Percentiles rank a stretch among this genome's conserved stretches.
phyloP scores from a whole-genome alignment of 345 rosid genomes.

The Eucalyptus tenuipes region DNA sequence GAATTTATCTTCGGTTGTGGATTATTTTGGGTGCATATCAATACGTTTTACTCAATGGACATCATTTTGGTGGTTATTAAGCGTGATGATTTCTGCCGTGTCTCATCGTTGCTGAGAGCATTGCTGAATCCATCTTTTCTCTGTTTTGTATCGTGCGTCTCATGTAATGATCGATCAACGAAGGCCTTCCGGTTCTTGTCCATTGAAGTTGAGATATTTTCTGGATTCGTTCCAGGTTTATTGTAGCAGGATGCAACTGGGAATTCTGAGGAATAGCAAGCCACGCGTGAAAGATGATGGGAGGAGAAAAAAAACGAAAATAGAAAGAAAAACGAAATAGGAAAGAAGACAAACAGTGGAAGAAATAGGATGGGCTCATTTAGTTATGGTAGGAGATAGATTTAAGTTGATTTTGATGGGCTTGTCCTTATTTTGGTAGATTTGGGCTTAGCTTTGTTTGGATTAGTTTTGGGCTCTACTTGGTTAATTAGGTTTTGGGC shows the following conservation, averaged over 20 bases:
- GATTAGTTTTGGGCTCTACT: not conserved
- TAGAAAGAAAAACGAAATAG: too few species aligned
- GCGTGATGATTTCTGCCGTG: fast-evolving
- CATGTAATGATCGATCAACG: not conserved
- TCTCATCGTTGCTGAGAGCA: not conserved
- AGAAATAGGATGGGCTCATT: not conserved
- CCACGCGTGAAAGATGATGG: too few species aligned
- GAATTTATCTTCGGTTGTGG: not conserved
- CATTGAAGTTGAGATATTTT: too few species aligned
- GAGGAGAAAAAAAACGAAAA: too few species aligned
- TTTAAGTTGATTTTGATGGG: not conserved
- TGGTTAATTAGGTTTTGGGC: not conserved
- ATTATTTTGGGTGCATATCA: not conserved
- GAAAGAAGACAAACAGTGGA: not conserved
- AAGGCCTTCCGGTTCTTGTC: not conserved
- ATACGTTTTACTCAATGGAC: not conserved
- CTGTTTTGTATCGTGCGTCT: not conserved
- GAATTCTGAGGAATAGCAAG: too few species aligned
- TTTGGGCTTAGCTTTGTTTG: not conserved
- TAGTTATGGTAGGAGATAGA: not conserved
- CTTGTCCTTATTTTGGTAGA: not conserved
- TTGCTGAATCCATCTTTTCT: not conserved
- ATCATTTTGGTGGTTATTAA: not conserved
- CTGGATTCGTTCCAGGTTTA: too few species aligned
- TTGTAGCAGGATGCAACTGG: too few species aligned